These are phyloP conservation scores for Dalbergia oliveri DNA, from an alignment of 306 rosid species.

Conservation along the genomic window DNA sequence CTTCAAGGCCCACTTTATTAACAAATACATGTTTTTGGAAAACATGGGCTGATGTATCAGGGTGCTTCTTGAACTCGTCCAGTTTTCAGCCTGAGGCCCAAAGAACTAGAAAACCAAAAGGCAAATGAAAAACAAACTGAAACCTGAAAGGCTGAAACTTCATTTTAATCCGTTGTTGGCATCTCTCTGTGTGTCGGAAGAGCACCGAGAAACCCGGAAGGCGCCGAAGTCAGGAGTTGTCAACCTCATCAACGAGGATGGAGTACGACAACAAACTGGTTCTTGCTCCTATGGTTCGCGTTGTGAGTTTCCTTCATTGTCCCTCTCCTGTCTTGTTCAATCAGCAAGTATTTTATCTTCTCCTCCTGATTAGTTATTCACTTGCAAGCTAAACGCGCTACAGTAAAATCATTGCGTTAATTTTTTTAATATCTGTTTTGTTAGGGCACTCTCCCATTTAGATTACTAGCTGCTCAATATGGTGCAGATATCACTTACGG, in stretches of 20 bases:
- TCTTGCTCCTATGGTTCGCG: slow-evolving; percentile 99
- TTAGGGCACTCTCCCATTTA: slow-evolving; percentile 87
- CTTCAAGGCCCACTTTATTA: too few relatives aligned
- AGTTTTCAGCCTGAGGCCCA: too few relatives aligned
- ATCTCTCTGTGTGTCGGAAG: not conserved
- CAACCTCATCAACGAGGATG: slow-evolving; percentile 54
- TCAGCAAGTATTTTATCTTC: not conserved
- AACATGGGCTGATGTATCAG: too few relatives aligned
- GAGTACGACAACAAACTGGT: slow-evolving; percentile 79
- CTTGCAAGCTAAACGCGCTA: slow-evolving; percentile 8
- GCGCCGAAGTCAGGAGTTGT: slow-evolving; percentile 34
- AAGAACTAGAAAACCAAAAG: too few relatives aligned
- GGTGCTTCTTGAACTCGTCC: too few relatives aligned
- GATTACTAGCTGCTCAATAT: slow-evolving; percentile 84
- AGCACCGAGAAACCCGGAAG: not conserved
- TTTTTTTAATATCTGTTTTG: slow-evolving; percentile 19
- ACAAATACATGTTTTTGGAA: too few relatives aligned
- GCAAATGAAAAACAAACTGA: too few relatives aligned
- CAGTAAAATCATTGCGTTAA: not conserved
- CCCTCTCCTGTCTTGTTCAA: not conserved
- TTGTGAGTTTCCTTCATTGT: slow-evolving; percentile 62
- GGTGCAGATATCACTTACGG: slow-evolving; percentile 89
- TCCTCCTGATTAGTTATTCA: not conserved
- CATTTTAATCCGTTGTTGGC: not conserved
- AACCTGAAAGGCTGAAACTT: too few relatives aligned